Percentiles rank a stretch among this genome's conserved stretches.
These are phyloP conservation scores for Fulvia fulva DNA, from an alignment of 2,329 filamentous ascomycete genomes.

Conservation along the genomic window DNA sequence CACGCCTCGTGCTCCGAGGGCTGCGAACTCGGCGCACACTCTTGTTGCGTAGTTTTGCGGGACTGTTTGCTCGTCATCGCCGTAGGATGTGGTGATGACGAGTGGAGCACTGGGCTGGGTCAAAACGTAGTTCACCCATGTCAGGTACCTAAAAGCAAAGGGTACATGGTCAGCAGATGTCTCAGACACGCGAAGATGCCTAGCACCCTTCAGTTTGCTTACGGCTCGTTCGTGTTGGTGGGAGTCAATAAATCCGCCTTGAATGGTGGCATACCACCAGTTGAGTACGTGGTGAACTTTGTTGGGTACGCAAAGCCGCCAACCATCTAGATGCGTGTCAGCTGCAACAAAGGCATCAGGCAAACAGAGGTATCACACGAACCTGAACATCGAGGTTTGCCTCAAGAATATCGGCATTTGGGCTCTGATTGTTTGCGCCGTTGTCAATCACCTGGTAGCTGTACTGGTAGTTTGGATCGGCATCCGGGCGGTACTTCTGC, in stretches of 20 bases:
- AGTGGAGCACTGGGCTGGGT: constrained; percentile 53
- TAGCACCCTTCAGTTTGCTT: no score
- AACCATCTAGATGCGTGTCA: background rate
- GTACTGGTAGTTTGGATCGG: constrained; percentile 16
- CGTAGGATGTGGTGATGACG: constrained; percentile 62
- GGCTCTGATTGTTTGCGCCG: constrained; percentile 52
- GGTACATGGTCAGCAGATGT: no score
- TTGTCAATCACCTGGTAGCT: constrained; percentile 56
- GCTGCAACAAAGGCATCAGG: background rate
- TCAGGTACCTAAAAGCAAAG: no score
- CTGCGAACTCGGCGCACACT: constrained; percentile 61
- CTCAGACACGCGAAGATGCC: no score
- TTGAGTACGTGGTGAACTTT: constrained; percentile 56
- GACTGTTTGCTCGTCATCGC: constrained; percentile 61
- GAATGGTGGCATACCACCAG: constrained; percentile 49
- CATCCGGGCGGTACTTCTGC: constrained; percentile 11
- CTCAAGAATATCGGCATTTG: constrained; percentile 45
- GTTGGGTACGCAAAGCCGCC: constrained; percentile 37
- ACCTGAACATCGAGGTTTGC: constrained; percentile 60
- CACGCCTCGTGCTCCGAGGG: constrained; percentile 62
- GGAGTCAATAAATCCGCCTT: constrained; percentile 44
- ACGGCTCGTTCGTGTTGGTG: constrained; percentile 61
- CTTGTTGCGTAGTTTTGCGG: constrained; percentile 56
- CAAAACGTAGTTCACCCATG: constrained; percentile 58
- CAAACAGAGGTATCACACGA: background rate